Base-by-base conservation (phyloP, 2,329 filamentous ascomycete species). In the Ceratocystis lukuohia region DNA sequence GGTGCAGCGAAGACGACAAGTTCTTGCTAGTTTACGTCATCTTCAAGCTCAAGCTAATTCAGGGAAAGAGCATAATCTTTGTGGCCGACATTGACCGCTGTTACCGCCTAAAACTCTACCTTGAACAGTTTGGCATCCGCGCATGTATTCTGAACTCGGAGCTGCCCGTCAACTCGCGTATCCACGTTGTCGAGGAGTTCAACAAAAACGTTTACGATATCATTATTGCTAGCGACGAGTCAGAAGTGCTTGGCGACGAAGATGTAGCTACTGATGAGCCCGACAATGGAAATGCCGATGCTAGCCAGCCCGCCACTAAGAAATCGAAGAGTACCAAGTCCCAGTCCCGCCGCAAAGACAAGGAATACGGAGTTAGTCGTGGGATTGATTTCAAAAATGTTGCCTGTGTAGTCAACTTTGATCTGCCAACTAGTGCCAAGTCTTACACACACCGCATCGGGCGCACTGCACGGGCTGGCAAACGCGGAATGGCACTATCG, bases 331-430 rank as follows among this genome's bases (percentile, higher is more conserved):
- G 48, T 61, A 70, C 72, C 33, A 69, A 65, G 5, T 69, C 71
- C 68, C 85, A 86, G 74, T 80, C 81, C 17, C 78, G 80, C 5
- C 87, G 85, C 71, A 80, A 79, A 37, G 89, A 95, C 72, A 88
- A 89, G 69, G 94, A 99, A 72, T 99, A 94, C 72, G 92, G 94
- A 20, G 88, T 99, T n/a, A 93, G 92, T 10, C 85, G 94, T 71
- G 94, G 93, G 67, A 95, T 99, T 71, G 94, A 99, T 76, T 99
- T 99, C 79, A 88, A 94, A 72, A 93, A 96, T 73, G 92, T 99
- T 65, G 86, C 91, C 2, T 91, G 89, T 69, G 92, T 99, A 28
- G 85, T 99, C 74, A 99, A 99, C 78, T 99, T 99, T 75, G 94
- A 99, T 75, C 86, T 99, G 17, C 94, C 94, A 0, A 84, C 86